These are phyloP conservation scores for Boletus speciosus DNA, from an alignment of 768 basidiomycete genomes.

Conservation along the genomic window DNA sequence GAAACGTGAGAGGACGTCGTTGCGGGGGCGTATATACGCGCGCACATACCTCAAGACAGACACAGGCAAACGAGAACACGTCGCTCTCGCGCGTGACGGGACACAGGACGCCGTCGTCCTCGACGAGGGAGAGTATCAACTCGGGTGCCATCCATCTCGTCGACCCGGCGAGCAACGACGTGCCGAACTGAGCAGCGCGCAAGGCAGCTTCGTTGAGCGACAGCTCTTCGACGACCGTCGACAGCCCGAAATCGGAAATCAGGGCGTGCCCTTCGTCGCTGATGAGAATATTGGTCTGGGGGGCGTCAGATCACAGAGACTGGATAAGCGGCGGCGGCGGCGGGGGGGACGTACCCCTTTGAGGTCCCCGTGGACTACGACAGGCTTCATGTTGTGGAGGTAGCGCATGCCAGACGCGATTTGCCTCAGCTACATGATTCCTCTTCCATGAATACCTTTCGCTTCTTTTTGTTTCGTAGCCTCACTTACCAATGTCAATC, in stretches of 20 bases:
- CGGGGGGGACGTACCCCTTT: constrained; percentile 45
- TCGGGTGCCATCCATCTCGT: constrained; percentile 51
- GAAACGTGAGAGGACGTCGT: background rate
- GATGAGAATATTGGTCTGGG: constrained; percentile 55
- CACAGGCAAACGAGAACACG: constrained; percentile 58
- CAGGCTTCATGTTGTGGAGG: constrained; percentile 51
- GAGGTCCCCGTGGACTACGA: constrained; percentile 58
- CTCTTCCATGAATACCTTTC: background rate
- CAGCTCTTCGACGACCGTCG: constrained; percentile 55
- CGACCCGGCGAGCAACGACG: constrained; percentile 34
- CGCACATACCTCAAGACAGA: constrained; percentile 51
- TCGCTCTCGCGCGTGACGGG: constrained; percentile 51
- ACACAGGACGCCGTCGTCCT: constrained; percentile 41
- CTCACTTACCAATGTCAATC: constrained; percentile 45
- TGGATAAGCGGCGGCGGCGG: background rate
- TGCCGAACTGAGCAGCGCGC: constrained; percentile 25
- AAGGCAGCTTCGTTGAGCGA: constrained; percentile 27
- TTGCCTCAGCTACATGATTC: constrained; percentile 41
- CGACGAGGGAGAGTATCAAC: constrained; percentile 46
- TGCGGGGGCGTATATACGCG: background rate
- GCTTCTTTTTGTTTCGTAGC: background rate
- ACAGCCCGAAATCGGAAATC: constrained; percentile 62
- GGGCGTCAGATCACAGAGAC: background rate
- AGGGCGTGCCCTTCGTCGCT: constrained; percentile 49
- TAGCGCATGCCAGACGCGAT: constrained; percentile 57